Conservation (phyloP, 345 rosid species). For the Eucalyptus pumila region DNA sequence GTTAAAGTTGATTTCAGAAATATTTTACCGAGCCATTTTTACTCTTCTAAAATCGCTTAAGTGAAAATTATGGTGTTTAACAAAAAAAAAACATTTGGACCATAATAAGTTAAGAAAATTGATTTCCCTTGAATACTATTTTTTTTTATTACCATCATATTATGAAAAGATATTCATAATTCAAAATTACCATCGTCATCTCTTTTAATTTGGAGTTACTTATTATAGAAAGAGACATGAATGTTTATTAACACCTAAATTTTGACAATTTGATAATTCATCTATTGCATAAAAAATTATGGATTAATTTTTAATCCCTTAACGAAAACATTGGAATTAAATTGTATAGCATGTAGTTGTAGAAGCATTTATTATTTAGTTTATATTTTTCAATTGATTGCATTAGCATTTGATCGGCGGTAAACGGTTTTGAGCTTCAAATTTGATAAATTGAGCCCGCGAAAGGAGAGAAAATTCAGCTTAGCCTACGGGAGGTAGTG, state of each 20-base stretch:
- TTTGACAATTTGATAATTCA: accelerated
- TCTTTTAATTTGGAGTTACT: background rate
- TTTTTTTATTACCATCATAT: background rate
- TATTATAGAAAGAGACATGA: background rate
- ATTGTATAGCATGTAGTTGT: no score
- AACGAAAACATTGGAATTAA: no score
- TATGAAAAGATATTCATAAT: background rate
- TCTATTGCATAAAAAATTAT: accelerated
- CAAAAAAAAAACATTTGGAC: background rate
- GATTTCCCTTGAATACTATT: background rate
- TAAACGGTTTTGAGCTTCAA: no score
- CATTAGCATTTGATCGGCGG: no score
- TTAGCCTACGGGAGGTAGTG: no score
- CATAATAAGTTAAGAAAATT: background rate
- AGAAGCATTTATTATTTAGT: no score
- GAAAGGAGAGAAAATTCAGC: no score
- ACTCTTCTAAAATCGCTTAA: background rate
- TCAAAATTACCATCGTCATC: background rate
- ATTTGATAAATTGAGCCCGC: no score
- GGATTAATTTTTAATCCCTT: no score
- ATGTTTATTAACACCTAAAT: no score
- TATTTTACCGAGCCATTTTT: background rate
- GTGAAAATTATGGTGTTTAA: background rate
- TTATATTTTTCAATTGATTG: no score
- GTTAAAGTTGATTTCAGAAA: background rate